Evolutionary conservation across 164 flowering plant genomes (phyloP), one percentile per base, ranked within the genome.

Genomic region (Saururus chinensis): DNA sequence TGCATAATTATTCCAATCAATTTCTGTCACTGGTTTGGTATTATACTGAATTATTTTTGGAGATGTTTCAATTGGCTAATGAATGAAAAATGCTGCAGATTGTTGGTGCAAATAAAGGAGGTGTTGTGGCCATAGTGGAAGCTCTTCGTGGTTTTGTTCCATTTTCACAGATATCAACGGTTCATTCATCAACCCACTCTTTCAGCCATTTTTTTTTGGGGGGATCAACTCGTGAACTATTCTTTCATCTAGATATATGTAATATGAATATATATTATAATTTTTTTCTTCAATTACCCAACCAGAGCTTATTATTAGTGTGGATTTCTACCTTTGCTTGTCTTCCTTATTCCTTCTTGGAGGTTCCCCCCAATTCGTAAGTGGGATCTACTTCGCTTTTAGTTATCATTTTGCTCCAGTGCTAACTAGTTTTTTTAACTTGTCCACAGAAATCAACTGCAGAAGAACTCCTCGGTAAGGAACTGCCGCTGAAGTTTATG

Each of bases 141-240:
- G 96, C 96, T 53, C 80, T 89, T 67, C 82, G 83, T 55, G 98
- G 96, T 35, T 92, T 92, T 75, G 84, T 92, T 71, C 98, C 98
- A 42, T 42, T 42, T 14, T 10, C 96, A 20, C 98, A 92, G 73
- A 81, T 89, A 71, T 89, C 96, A 58, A 61, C 87, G n/a, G 96
- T 89, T 45, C 61, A 91, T 80, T 66, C 65, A 69, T 56, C 68
- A 54, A 37, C 63, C 17, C 49, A 45, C 16, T 45, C 37, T 30
- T n/a, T 2, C 37, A 30, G 37, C 6, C 37, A 30, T 30, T 30
- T 30, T 30, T 30, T 30, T 30, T 30, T n/a, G n/a, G n/a, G n/a
- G n/a, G n/a, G n/a, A 30, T 30, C 6, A 30, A 30, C 37, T 30
- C 49, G 0, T 45, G 17, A 12, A 12, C 49, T 45, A 45, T 45